Conservation (phyloP, 257 asterid genomes). For the Fraxinus excelsior region DNA sequence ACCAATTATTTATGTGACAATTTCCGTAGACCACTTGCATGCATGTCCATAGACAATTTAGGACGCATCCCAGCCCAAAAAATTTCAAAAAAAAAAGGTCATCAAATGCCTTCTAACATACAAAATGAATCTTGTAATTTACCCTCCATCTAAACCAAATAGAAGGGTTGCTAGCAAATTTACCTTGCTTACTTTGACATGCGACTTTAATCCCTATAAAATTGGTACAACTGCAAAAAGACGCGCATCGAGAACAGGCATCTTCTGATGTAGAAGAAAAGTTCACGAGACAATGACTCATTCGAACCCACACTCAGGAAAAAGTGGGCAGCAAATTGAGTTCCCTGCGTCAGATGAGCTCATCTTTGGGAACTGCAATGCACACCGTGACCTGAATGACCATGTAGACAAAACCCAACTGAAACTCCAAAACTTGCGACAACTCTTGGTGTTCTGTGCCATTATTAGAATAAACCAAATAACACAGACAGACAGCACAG, state of each 20-base stretch:
- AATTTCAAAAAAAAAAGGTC: background rate
- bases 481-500: conserved; percentile 31
- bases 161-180: background rate
- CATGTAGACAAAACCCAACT: conserved; percentile 24
- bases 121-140: background rate
- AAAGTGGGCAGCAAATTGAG: conserved; percentile 35
- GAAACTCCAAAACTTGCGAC: conserved; percentile 27
- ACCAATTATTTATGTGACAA: too few species aligned
- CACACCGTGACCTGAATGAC: conserved; percentile 20
- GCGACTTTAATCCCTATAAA: conserved; percentile 27
- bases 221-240: conserved; percentile 42
- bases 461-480: conserved; percentile 40
- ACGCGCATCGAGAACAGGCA: conserved; percentile 28
- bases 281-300: conserved; percentile 16
- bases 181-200: conserved; percentile 19
- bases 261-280: conserved; percentile 44
- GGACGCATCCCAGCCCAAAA: background rate
- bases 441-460: conserved; percentile 33
- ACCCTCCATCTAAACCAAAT: background rate
- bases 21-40: background rate
- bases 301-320: conserved; percentile 25
- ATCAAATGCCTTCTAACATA: background rate
- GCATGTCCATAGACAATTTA: background rate
- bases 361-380: conserved; percentile 22
- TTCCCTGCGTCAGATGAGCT: conserved; percentile 12